Base-by-base conservation (phyloP, 2,329 filamentous ascomycete species). In the Monilinia laxa region DNA sequence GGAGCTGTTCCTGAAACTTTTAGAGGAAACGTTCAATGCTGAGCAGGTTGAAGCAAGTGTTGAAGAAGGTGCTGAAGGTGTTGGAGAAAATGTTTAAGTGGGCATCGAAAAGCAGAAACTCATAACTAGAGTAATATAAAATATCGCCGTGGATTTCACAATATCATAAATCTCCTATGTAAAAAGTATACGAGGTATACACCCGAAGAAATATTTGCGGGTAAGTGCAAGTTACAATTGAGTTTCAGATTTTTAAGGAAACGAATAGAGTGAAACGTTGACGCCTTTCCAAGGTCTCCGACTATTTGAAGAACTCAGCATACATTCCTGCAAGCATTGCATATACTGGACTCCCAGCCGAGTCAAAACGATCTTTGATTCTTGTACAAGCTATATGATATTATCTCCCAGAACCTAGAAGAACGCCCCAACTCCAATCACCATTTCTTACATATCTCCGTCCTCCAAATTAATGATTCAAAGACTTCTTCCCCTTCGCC, bases 401-500 rank as follows among this genome's bases (percentile, higher is more conserved):
- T 38, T 62, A 18, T 51, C 12, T 51, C 42, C 25, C 28, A 6
- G 28, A 49, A 38, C 31, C 40, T 28, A 47, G 10, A 10, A 31
- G 35, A 64, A 49, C 62, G 62, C 62, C 62, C 45, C 11, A 35
- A 58, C 62, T 64, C 62, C 62, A 64, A 54, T 16, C 18, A 11
- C 49, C 31, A 38, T 51, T 4, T n/a, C 23, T 31, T n/a, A 54
- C 20, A 14, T 31, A 63, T 9, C 6, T 23, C 11, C 12, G 55
- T 47, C 14, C 23, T 23, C 14, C 40, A 57, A 49, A 56, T 64
- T 38, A 56, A 31, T 49, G 52, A 47, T 55, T 42, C 25, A 74
- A 53, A 4, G 67, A 38, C 58, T 71, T 73, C 68, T 72, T 72
- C 55, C 67, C 68, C 77, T 72, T 72, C 55, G 65, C 68, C 77